Evolutionary conservation across 192 early-diverging fungal species (phyloP).

Genomic region (Helicostylum pulchrum): DNA sequence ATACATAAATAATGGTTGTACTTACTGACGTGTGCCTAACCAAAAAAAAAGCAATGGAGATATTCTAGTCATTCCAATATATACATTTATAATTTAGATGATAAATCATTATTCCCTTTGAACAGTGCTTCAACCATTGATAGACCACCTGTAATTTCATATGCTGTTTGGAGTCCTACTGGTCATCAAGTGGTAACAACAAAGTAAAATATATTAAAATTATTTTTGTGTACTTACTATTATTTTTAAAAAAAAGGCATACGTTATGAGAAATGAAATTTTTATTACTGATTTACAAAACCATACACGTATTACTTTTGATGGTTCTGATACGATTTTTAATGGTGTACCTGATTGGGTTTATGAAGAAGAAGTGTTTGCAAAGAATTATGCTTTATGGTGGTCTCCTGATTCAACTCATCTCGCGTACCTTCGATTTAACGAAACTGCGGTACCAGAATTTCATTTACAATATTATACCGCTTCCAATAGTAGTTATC

Average conservation of each 20-base stretch:
- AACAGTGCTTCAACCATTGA: constrained; percentile 35
- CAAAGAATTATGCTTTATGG: constrained; percentile 67
- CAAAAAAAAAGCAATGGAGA: constrained; percentile 64
- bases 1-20: not conserved
- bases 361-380: constrained; percentile 91
- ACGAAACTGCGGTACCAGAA: constrained; percentile 80
- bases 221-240: not conserved
- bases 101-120: constrained; percentile 59
- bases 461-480: constrained; percentile 73
- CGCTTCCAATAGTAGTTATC: constrained; percentile 58
- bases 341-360: constrained; percentile 99
- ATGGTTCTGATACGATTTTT: constrained; percentile 77
- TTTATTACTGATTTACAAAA: constrained; percentile 69
- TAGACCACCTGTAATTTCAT: constrained; percentile 53
- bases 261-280: constrained; percentile 86
- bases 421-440: constrained; percentile 81
- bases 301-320: constrained; percentile 77
- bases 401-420: constrained; percentile 81
- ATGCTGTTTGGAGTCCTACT: constrained; percentile 73
- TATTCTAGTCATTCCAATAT: constrained; percentile 82
- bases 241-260: constrained; percentile 45
- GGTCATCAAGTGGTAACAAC: constrained; percentile 64
- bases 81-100: constrained; percentile 68
- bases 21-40: not conserved
- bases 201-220: not conserved